Percentiles rank a stretch among this genome's conserved stretches.
Conservation (phyloP, 1,139 yeast genomes). For the Kodamaea derodonti region DNA sequence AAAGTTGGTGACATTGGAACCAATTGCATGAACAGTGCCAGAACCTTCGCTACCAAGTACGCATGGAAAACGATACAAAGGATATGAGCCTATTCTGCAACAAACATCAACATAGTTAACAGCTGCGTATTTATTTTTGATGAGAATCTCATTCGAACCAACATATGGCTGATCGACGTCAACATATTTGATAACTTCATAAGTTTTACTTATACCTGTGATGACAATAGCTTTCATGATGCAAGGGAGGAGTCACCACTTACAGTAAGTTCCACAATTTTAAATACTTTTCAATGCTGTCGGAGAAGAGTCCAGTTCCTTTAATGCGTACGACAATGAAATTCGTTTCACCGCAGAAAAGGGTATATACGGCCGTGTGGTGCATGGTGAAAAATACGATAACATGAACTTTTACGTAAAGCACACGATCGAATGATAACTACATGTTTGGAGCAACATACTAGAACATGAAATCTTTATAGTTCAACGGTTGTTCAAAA, state of each 20-base stretch:
- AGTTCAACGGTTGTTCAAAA: no score
- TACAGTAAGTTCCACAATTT: no score
- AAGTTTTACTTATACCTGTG: conserved; percentile 45
- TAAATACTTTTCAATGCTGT: no score
- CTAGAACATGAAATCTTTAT: no score
- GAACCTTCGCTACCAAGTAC: conserved; percentile 81
- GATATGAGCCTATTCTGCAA: conserved; percentile 74
- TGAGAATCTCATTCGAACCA: conserved; percentile 50
- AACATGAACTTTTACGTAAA: no score
- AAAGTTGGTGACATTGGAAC: conserved; percentile 52
- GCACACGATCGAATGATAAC: no score
- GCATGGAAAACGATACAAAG: conserved; percentile 50
- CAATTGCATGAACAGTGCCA: conserved; percentile 69
- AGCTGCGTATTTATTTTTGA: conserved; percentile 74
- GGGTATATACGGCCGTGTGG: no score
- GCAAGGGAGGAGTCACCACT: conserved; percentile 48
- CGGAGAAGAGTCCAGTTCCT: no score
- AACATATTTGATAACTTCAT: conserved; percentile 38
- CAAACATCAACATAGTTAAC: conserved; percentile 80
- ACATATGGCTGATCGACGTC: conserved; percentile 59
- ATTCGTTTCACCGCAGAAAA: no score
- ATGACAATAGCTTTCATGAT: conserved; percentile 58
- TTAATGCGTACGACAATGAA: no score
- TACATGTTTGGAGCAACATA: no score
- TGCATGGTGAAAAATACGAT: no score